phyloP scores from a whole-genome alignment of 495 filamentous ascomycete genomes.

The Tricharina praecox region DNA sequence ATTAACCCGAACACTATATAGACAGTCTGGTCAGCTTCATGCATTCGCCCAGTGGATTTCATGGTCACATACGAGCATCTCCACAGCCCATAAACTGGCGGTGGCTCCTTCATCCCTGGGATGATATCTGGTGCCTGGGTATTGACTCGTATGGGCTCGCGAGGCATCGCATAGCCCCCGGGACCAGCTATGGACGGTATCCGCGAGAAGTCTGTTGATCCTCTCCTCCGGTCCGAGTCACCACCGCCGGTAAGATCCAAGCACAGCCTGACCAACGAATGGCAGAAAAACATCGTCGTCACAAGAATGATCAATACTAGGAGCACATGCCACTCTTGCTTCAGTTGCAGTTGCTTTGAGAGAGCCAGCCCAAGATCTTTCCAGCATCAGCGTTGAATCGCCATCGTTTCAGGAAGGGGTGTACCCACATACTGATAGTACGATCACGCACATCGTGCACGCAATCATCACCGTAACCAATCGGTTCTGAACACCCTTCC shows the following conservation, averaged over 20 bases:
- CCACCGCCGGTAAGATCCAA: conserved; percentile 38
- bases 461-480: conserved; percentile 43
- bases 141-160: conserved; percentile 42
- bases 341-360: conserved; percentile 35
- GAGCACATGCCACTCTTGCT: conserved; percentile 52
- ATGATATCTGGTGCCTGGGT: conserved; percentile 25
- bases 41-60: background rate
- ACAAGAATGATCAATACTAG: conserved; percentile 59
- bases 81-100: conserved; percentile 82
- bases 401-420: background rate
- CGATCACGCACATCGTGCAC: conserved; percentile 35
- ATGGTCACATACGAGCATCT: conserved; percentile 44
- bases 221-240: conserved; percentile 16
- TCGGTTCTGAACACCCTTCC: conserved; percentile 30
- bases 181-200: conserved; percentile 33
- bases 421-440: conserved; percentile 43
- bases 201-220: conserved; percentile 21
- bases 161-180: conserved; percentile 43
- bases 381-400: conserved; percentile 10
- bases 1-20: conserved; percentile 40
- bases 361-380: conserved; percentile 47
- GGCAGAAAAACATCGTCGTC: conserved; percentile 60
- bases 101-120: conserved; percentile 41
- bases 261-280: conserved; percentile 56
- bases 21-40: conserved; percentile 26